Conservation (phyloP, 176 grass and related monocot species). For the Aegilops umbellulata region DNA sequence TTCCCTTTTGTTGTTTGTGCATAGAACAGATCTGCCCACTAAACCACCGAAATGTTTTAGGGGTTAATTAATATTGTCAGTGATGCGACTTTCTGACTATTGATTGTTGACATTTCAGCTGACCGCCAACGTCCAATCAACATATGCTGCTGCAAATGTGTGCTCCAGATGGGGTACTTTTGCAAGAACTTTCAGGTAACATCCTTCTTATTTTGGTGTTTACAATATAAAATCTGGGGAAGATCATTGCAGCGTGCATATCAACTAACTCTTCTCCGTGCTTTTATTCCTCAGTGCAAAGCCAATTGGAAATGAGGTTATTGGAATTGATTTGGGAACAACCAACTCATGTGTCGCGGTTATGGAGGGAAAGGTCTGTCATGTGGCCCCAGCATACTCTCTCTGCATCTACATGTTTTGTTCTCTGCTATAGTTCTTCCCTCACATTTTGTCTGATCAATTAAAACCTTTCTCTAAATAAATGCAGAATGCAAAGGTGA, state of each 20-base stretch:
- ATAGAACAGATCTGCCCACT: not conserved
- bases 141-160: not conserved
- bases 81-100: not conserved
- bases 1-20: not conserved
- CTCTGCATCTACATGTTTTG: not conserved
- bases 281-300: conserved; percentile 15
- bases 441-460: not conserved
- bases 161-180: conserved; percentile 27
- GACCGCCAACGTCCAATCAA: conserved; percentile 27
- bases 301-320: conserved; percentile 40
- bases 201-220: not conserved
- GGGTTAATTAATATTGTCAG: not conserved
- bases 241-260: not conserved
- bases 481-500: conserved; percentile 41
- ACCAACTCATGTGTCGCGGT: conserved; percentile 46
- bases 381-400: too few relatives aligned
- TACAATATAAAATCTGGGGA: not conserved
- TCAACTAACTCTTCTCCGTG: not conserved
- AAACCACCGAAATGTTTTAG: not conserved
- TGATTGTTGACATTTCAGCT: conserved; percentile 21
- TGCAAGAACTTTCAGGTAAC: conserved; percentile 37
- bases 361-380: not conserved
- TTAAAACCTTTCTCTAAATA: not conserved
- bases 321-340: conserved; percentile 54
- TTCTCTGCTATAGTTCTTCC: too few relatives aligned